phyloP scores from a whole-genome alignment of 2,329 filamentous ascomycete species.

The Aureobasidium vineae region DNA sequence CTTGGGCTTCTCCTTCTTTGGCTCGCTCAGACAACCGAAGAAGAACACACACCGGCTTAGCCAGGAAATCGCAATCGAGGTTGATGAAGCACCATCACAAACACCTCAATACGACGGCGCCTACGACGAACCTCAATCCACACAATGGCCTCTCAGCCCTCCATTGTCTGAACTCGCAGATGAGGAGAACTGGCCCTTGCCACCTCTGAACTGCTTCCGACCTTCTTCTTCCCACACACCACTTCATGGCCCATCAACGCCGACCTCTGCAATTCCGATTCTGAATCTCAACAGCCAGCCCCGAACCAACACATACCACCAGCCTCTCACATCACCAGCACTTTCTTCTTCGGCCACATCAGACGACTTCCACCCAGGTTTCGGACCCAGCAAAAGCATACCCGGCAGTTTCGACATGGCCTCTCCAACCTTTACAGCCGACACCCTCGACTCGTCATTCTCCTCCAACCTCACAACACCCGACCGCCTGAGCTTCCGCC shows the following conservation, averaged over 20 bases:
- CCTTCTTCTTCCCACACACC: not conserved
- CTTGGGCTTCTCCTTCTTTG: constrained; percentile 20
- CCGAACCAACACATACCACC: not conserved
- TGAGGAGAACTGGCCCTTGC: constrained; percentile 17
- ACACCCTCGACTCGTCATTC: constrained; percentile 33
- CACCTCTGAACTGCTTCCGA: not conserved
- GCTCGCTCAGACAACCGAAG: not conserved
- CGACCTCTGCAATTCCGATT: constrained; percentile 8
- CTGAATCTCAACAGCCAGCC: constrained; percentile 8
- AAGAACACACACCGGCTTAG: constrained; percentile 1
- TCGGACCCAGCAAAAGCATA: constrained; percentile 4
- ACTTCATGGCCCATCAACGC: not conserved
- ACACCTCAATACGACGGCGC: constrained; percentile 10
- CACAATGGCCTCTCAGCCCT: constrained; percentile 9
- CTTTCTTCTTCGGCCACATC: constrained; percentile 3
- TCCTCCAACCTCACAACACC: constrained; percentile 15
- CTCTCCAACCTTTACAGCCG: constrained; percentile 39
- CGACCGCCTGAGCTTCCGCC: not conserved
- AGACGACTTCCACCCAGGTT: constrained; percentile 18
- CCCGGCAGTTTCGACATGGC: constrained; percentile 30
- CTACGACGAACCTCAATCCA: not conserved
- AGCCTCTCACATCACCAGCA: not conserved
- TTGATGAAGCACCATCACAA: constrained; percentile 4
- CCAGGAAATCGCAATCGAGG: not conserved
- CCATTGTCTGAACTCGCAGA: constrained; percentile 5